Base-by-base conservation (phyloP, 2,329 filamentous ascomycete genomes). In the Sarocladiaceae sp. region DNA sequence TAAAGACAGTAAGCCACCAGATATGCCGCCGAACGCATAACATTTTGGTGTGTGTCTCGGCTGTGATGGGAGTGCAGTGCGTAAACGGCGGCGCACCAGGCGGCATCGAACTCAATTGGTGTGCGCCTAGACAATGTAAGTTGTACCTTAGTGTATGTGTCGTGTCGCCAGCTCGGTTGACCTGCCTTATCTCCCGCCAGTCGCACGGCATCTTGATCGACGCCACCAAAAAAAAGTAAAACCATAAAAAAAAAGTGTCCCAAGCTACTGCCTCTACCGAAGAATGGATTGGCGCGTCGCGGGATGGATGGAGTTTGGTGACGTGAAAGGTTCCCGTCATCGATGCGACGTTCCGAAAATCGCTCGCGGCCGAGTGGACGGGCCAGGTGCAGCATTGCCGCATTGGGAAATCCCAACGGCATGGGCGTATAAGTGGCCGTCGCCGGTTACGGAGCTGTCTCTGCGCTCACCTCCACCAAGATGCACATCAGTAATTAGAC, bases 271-370 rank as follows among this genome's bases (percentile, higher is more conserved):
- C n/a, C n/a, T 15, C 29, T 22, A 20, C 4, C 18, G 12, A 23
- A 40, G 23, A 22, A 12, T 17, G 6, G 6, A 11, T 4, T 40
- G 7, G 10, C 5, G 11, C 37, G 11, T 40, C 37, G 17, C 25
- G 12, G 25, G 44, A 15, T 28, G 8, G 26, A 15, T 33, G 29
- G 29, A 15, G 15, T 33, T 8, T 10, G 17, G n/a, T 48, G 44
- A 48, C 44, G 18, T 48, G 44, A 48, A 48, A 48, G 44, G 22
- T 48, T 48, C 44, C 44, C 26, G 44, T 48, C 44, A 48, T 48
- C 44, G 44, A 48, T 48, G 44, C 44, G 26, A 31, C 20, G 26
- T 33, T 48, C 44, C 44, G 44, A 48, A 48, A 48, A 48, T 48
- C 44, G 44, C 44, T 48, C 44, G 44, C 44, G 44, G 44, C 44